A percentile compares a stretch with the other conserved stretches of the same genome.
Conservation (phyloP, 768 basidiomycete species). For the Amanita jacksonii region DNA sequence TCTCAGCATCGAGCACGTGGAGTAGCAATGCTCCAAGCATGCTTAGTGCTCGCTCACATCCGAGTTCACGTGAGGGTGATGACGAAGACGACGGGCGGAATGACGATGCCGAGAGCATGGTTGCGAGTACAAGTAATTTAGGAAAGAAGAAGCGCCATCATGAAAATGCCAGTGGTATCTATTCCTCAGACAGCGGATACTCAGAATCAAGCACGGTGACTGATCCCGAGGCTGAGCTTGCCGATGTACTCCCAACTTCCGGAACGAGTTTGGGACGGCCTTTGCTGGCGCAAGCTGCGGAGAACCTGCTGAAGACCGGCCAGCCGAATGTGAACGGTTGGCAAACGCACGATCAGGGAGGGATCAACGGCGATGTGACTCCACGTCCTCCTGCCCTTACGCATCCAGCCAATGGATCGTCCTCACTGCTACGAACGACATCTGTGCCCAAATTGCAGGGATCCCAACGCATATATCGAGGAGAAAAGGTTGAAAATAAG, state of each 20-base stretch:
- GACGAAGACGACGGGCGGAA: conserved; percentile 35
- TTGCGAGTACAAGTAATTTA: not conserved
- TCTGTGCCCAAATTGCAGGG: conserved; percentile 5
- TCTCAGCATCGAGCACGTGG: conserved; percentile 17
- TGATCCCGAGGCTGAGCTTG: conserved; percentile 24
- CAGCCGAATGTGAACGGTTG: not conserved
- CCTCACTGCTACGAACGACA: conserved; percentile 3
- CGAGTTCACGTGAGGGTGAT: conserved; percentile 47
- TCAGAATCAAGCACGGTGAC: conserved; percentile 33
- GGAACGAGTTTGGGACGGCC: conserved; percentile 25
- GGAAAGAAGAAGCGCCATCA: conserved; percentile 4
- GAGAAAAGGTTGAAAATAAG: not conserved
- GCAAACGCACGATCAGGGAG: conserved; percentile 11
- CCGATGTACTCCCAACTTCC: conserved; percentile 19
- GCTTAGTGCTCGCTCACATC: conserved; percentile 25
- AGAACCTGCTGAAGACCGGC: not conserved
- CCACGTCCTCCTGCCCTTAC: conserved; percentile 27
- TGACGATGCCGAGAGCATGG: conserved; percentile 3
- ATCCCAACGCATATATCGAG: not conserved
- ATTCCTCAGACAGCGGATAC: conserved; percentile 28
- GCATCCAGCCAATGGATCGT: not conserved
- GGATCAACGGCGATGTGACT: conserved; percentile 49
- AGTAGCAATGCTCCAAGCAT: conserved; percentile 11
- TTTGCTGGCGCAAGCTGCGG: conserved; percentile 17
- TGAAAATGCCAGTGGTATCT: conserved; percentile 11